Evolutionary conservation across 352 stramenopile species (phyloP).

Genomic region (Peronosclerospora sorghi): DNA sequence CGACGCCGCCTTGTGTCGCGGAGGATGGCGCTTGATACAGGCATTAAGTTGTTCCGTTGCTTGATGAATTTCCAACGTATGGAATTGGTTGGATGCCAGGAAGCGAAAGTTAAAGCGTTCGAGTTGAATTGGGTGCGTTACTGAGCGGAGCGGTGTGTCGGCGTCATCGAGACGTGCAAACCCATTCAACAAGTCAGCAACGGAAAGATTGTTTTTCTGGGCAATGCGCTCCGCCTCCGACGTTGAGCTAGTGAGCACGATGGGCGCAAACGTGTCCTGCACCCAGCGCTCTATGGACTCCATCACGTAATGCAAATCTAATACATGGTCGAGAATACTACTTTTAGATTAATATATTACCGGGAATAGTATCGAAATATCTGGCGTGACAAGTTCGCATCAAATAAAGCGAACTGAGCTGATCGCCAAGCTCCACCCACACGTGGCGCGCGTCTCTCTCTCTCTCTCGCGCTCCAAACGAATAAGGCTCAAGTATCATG

Average conservation of each 20-base stretch:
- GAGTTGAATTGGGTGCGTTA: constrained; percentile 55
- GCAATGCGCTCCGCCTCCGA: constrained; percentile 68
- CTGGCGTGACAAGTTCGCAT: too few relatives aligned
- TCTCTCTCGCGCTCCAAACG: too few relatives aligned
- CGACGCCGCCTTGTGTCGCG: constrained; percentile 15
- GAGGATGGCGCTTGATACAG: constrained; percentile 43
- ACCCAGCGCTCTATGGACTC: constrained; percentile 59
- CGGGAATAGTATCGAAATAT: too few relatives aligned
- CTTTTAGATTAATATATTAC: too few relatives aligned
- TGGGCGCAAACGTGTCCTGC: constrained; percentile 61
- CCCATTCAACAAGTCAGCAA: constrained; percentile 65
- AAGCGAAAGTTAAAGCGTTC: constrained; percentile 73
- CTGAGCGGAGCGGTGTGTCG: constrained; percentile 63
- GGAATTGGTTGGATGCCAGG: constrained; percentile 42
- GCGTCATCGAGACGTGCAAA: constrained; percentile 49
- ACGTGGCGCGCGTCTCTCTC: too few relatives aligned
- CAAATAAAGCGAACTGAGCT: too few relatives aligned
- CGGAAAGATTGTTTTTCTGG: constrained; percentile 72
- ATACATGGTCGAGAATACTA: too few relatives aligned
- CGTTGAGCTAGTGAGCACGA: constrained; percentile 72
- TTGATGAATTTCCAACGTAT: constrained; percentile 28
- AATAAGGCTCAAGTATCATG: constrained; percentile 7
- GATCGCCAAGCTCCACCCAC: too few relatives aligned
- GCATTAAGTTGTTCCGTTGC: constrained; percentile 53
- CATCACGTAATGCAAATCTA: too few relatives aligned